Base-by-base conservation (phyloP, 257 asterid species). In the Nicotiana tabacum region DNA sequence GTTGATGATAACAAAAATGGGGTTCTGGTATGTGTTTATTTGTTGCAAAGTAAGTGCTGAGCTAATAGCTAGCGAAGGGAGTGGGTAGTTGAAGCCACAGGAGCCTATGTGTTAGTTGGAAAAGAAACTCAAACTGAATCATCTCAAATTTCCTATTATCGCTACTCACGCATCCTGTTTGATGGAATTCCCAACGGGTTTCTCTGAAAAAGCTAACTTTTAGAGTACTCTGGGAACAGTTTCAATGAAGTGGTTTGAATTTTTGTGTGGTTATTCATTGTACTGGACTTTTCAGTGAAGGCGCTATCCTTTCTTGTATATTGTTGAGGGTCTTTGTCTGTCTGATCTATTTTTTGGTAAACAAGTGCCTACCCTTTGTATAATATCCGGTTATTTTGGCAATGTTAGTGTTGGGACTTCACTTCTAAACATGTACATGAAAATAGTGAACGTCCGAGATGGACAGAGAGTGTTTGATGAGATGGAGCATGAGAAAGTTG, bases 361-460 rank as follows among this genome's bases (percentile, higher is more conserved):
- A 77, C 98, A 91, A 85, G 80, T 92, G 68, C 98, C 91, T 85
- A 86, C 96, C 77, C 92, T 91, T 17, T 89, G 98, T 82, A 58
- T 92, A 55, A 96, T 92, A 88, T 87, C 81, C 77, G 96, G 96
- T 39, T 88, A 90, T 80, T 88, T 90, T 66, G 89, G 83, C 32
- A 88, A 94, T 83, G 97, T 94, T 56, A 94, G 97, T 68, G 97
- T 93, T 61, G 97, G 97, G 4, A 92, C 99, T 60, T 91, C 97
- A 2, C 90, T 95, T 39, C 91, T 95, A 11, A 93, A 92, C 85
- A 90, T 93, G 94, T 92, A 95, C 83, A 81, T 92, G 84, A 95
- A 93, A 87, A 89, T 83, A 32, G 92, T 83, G 48, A 85, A 84
- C 35, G 78, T 90, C 82, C 77, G 57, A 33, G 89, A 86, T 3